Evolutionary conservation across 352 stramenopile species (phyloP), one percentile per base, ranked within the genome.

Genomic region (Globisporangium radiosum): DNA sequence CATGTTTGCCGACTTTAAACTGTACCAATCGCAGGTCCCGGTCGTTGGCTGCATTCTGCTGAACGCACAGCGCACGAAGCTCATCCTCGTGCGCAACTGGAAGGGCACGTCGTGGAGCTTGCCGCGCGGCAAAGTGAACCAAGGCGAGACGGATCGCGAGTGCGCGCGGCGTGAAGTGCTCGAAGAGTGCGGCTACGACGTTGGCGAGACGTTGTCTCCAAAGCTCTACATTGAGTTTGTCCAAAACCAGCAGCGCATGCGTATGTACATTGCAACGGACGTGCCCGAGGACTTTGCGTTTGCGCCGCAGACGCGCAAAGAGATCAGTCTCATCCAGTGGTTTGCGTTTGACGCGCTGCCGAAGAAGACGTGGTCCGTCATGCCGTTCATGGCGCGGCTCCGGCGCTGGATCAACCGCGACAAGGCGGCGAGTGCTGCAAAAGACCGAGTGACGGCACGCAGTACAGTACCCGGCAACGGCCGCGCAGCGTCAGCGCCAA

Each of bases 31-130:
- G 44, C 85, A 93, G 52, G 97, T 98, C 63, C 94, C 90, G 4
- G 96, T 97, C 0, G 96, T 98, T 57, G 94, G 94, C 54, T 96
- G 88, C 60, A 98, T 98, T 56, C 61, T 98, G 60, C 66, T 98
- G 25, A 98, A 97, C 68, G 39, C 70, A 6, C 59, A 68, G 50
- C 82, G 90, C 49, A 91, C 73, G 42, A 96, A 97, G 64, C 72
- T 98, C 15, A 64, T 98, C 53, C 74, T 98, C 42, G 92, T 97
- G 44, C 75, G 85, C 52, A 95, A 93, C 60, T 98, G 85, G 82
- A 96, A 96, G 47, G 88, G 89, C 36, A 97, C 90, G 54, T 92
- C 73, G 42, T 97, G 90, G 85, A 94, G 78, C n/a, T 89, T 98
- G 49, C 92, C 92, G 7, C 81, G 88, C 9, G 93, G 93, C 15